Evolutionary conservation across 345 rosid genomes (phyloP).

Genomic region (Chamaenerion angustifolium): DNA sequence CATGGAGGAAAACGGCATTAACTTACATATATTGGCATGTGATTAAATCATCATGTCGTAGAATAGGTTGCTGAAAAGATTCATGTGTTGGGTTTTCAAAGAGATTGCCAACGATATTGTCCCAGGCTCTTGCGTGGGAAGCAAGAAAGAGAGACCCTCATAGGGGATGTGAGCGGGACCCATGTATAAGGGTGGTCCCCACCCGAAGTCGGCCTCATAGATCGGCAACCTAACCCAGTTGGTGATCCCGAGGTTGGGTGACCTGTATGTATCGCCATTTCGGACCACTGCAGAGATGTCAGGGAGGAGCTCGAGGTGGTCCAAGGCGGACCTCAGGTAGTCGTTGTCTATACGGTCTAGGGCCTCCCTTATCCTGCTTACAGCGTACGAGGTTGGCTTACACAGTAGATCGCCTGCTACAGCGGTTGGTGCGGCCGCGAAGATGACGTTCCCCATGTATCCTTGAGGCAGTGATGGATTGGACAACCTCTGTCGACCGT

Average conservation of each 20-base stretch:
- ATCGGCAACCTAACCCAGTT: slow-evolving; percentile 22
- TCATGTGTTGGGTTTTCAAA: slow-evolving; percentile 36
- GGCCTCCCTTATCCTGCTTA: slow-evolving; percentile 58
- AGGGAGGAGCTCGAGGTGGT: slow-evolving; percentile 62
- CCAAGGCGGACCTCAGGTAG: slow-evolving; percentile 86
- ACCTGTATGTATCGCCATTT: slow-evolving; percentile 32
- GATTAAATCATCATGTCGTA: slow-evolving; percentile 17
- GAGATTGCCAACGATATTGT: slow-evolving; percentile 40
- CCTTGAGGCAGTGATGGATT: slow-evolving; percentile 69
- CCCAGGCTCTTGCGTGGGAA: slow-evolving; percentile 28
- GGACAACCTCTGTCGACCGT: slow-evolving; percentile 59
- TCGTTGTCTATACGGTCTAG: slow-evolving; percentile 71
- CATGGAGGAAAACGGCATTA: no score
- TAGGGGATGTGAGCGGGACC: slow-evolving; percentile 28
- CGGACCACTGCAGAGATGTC: slow-evolving; percentile 22
- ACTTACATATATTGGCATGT: no score
- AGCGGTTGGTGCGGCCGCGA: slow-evolving; percentile 62
- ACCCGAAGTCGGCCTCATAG: slow-evolving; percentile 49
- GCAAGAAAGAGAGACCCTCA: slow-evolving; percentile 37
- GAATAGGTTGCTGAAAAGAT: slow-evolving; percentile 35
- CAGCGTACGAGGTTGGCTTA: slow-evolving; percentile 79
- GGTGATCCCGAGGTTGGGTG: slow-evolving; percentile 46
- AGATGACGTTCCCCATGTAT: slow-evolving; percentile 86
- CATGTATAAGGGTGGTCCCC: slow-evolving; percentile 45
- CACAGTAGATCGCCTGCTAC: slow-evolving; percentile 5